phyloP scores from a whole-genome alignment of 2,329 filamentous ascomycete species.

The Eurotiales sp. region DNA sequence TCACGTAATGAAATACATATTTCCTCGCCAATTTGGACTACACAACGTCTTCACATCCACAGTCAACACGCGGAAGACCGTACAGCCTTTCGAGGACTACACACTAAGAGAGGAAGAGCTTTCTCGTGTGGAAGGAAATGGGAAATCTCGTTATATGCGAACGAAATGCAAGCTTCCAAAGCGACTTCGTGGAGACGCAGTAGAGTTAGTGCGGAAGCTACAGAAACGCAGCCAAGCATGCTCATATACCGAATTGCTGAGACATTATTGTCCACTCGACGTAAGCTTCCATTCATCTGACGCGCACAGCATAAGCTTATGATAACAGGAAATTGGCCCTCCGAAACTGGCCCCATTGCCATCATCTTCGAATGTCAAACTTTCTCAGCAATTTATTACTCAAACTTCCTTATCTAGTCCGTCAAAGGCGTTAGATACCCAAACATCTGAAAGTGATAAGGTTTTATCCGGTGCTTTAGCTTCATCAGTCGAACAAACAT shows the following conservation, averaged over 20 bases:
- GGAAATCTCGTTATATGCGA: slow-evolving; percentile 11
- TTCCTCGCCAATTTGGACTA: slow-evolving; percentile 82
- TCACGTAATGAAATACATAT: slow-evolving; percentile 86
- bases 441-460: neutral
- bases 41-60: slow-evolving; percentile 86
- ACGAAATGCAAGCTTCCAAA: slow-evolving; percentile 31
- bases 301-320: slow-evolving; percentile 2
- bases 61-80: slow-evolving; percentile 61
- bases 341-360: neutral
- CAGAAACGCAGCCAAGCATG: slow-evolving; percentile 70
- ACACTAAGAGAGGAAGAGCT: slow-evolving; percentile 84
- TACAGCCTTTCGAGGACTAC: slow-evolving; percentile 78
- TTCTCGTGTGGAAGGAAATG: slow-evolving; percentile 17
- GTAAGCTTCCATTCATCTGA: slow-evolving; percentile 28
- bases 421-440: slow-evolving; percentile 1
- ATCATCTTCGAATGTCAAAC: neutral
- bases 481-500: slow-evolving; percentile 12
- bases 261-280: slow-evolving; percentile 70
- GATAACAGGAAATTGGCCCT: slow-evolving; percentile 11
- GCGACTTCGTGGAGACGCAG: slow-evolving; percentile 59
- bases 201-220: slow-evolving; percentile 62
- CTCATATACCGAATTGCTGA: slow-evolving; percentile 72
- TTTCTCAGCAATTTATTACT: slow-evolving; percentile 9
- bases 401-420: slow-evolving; percentile 15
- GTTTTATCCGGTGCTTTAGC: neutral